Evolutionary conservation across 2,329 filamentous ascomycete species (phyloP).

Genomic region (Aspergillus sp.): DNA sequence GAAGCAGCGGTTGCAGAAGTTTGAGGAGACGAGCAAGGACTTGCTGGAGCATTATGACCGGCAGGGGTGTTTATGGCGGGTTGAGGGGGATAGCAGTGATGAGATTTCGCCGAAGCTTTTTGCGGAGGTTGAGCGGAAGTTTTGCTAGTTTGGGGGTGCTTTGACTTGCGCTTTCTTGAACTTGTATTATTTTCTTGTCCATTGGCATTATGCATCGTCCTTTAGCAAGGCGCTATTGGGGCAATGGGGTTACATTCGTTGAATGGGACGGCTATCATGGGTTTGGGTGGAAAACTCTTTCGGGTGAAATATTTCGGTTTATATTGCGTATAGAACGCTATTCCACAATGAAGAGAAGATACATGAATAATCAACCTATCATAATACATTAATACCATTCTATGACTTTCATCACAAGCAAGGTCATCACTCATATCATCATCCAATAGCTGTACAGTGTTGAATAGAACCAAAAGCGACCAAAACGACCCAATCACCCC

Average conservation of each 20-base stretch:
- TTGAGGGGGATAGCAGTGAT: constrained; percentile 82
- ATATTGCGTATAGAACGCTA: background rate
- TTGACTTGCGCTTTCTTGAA: background rate
- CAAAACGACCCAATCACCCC: constrained; percentile 1
- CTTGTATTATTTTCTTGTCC: constrained; percentile 3
- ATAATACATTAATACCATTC: background rate
- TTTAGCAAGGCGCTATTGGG: constrained; percentile 3
- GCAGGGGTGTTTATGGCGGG: constrained; percentile 77
- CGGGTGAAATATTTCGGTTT: background rate
- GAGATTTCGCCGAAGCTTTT: constrained; percentile 92
- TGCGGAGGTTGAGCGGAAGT: constrained; percentile 71
- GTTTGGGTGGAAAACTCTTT: too few species aligned
- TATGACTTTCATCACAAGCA: background rate
- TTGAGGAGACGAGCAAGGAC: constrained; percentile 77
- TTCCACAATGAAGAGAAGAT: background rate
- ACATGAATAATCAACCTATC: background rate
- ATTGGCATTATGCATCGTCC: constrained; percentile 6
- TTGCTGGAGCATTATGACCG: constrained; percentile 83
- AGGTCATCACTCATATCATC: background rate
- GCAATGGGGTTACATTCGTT: background rate
- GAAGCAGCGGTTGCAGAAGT: constrained; percentile 70
- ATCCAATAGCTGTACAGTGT: background rate
- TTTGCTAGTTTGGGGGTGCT: constrained; percentile 38
- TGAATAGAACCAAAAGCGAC: background rate
- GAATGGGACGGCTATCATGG: background rate